Percentiles rank a stretch among this genome's conserved stretches.
Conservation (phyloP, 352 stramenopile species). For the Globisporangium uncinulatum region DNA sequence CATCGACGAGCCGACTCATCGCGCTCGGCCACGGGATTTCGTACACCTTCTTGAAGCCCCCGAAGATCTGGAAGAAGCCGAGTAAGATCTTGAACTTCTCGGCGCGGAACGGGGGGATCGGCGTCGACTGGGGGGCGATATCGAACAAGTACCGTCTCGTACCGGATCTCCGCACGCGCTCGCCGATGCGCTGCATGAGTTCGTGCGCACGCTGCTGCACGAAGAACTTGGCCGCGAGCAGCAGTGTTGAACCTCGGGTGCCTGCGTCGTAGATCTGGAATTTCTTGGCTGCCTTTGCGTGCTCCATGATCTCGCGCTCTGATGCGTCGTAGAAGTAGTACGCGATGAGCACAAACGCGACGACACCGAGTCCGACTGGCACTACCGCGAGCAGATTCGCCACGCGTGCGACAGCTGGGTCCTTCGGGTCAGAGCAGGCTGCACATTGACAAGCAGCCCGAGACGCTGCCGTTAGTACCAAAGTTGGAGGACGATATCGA, state of each 20-base stretch:
- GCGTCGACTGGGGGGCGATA: constrained; percentile 21
- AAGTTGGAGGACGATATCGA: too few relatives aligned
- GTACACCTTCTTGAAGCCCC: constrained; percentile 68
- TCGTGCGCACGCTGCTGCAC: constrained; percentile 16
- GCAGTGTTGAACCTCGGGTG: constrained; percentile 13
- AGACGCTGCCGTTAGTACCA: too few relatives aligned
- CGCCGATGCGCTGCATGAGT: constrained; percentile 10
- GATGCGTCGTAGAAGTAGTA: constrained; percentile 42
- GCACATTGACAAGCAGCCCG: background rate
- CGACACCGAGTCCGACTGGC: constrained; percentile 25
- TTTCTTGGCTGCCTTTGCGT: constrained; percentile 41
- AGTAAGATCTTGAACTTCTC: constrained; percentile 82
- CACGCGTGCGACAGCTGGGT: constrained; percentile 29
- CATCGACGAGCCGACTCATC: constrained; percentile 56
- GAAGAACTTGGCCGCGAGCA: constrained; percentile 21
- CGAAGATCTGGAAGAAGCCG: constrained; percentile 72
- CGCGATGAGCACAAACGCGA: constrained; percentile 29
- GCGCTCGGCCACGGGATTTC: constrained; percentile 60
- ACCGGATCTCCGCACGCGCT: background rate
- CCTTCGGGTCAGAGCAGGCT: constrained; percentile 36
- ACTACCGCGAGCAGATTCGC: constrained; percentile 34
- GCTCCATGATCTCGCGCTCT: constrained; percentile 43
- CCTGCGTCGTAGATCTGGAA: constrained; percentile 42
- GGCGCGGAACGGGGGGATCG: constrained; percentile 28
- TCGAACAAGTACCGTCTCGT: constrained; percentile 24